phyloP scores from a whole-genome alignment of 352 stramenopile genomes.

The Globisporangium mamillatum region DNA sequence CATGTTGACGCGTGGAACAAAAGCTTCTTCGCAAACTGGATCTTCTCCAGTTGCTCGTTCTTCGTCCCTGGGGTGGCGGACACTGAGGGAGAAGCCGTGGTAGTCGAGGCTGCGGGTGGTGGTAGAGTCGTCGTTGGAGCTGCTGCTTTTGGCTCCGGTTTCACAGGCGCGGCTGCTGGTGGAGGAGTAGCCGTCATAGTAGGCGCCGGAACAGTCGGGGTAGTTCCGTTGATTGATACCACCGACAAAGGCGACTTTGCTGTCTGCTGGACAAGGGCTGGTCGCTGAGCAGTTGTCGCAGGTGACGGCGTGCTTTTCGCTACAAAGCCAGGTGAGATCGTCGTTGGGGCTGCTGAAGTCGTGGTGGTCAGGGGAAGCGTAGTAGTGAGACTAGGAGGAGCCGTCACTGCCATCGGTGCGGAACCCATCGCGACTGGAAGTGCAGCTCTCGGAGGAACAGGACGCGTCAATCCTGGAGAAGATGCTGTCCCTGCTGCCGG shows the following conservation, averaged over 20 bases:
- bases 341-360: neutral
- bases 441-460: conserved; percentile 7
- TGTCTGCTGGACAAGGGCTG: conserved; percentile 14
- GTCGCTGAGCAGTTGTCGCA: conserved; percentile 21
- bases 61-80: conserved; percentile 25
- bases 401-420: neutral
- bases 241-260: conserved; percentile 1
- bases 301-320: neutral
- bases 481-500: neutral
- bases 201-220: neutral
- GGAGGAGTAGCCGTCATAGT: neutral
- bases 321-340: conserved; percentile 8
- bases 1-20: conserved; percentile 76
- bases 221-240: neutral
- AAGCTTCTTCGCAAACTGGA: conserved; percentile 81
- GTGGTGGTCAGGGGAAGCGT: neutral
- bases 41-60: conserved; percentile 77
- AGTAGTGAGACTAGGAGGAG: conserved; percentile 1
- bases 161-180: conserved; percentile 25
- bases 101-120: neutral
- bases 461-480: conserved; percentile 1
- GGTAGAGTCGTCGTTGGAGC: conserved; percentile 1
- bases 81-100: conserved; percentile 19
- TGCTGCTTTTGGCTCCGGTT: conserved; percentile 23
- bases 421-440: neutral